phyloP scores from a whole-genome alignment of 345 rosid species.

The Mallotus nudiflorus region DNA sequence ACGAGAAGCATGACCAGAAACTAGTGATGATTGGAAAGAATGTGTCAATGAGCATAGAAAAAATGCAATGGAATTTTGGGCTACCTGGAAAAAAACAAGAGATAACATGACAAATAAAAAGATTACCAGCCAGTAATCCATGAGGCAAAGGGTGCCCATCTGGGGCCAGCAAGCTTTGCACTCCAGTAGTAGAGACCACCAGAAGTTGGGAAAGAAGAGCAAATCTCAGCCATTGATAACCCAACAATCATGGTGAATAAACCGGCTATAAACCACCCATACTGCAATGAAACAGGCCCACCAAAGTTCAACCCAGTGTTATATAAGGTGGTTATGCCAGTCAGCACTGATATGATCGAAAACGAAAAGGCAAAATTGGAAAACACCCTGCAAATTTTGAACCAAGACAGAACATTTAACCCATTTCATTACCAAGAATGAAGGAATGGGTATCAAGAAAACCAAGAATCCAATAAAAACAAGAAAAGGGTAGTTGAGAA shows the following conservation, averaged over 20 bases:
- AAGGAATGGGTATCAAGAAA: not conserved
- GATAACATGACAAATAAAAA: not conserved
- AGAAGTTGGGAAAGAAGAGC: slow-evolving; percentile 94
- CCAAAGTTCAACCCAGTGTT: slow-evolving; percentile 78
- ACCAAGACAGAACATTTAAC: not conserved
- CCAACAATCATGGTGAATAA: slow-evolving; percentile 85
- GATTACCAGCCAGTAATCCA: slow-evolving; percentile 96
- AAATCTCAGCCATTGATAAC: slow-evolving; percentile 90
- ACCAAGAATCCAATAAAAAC: not conserved
- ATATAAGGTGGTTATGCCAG: slow-evolving; percentile 92
- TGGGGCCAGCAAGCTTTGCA: slow-evolving; percentile 88
- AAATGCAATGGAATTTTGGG: not conserved
- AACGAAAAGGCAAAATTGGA: slow-evolving; percentile 95
- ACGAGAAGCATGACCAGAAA: too few species aligned
- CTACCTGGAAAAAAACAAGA: not conserved
- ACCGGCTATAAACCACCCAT: slow-evolving; percentile 92
- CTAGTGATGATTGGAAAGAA: too few species aligned
- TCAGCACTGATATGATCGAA: slow-evolving; percentile 83
- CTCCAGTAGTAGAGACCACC: slow-evolving; percentile 99
- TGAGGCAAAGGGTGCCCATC: slow-evolving; percentile 94
- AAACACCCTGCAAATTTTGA: slow-evolving; percentile 56
- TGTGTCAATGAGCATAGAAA: too few species aligned
- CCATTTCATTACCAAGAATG: slow-evolving; percentile 6
- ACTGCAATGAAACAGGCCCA: slow-evolving; percentile 72
- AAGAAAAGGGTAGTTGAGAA: slow-evolving; percentile 13